Evolutionary conservation across 805 yeast genomes (phyloP), one percentile per base, ranked within the genome.

Genomic region (Kurtzmaniella cleridarum): DNA sequence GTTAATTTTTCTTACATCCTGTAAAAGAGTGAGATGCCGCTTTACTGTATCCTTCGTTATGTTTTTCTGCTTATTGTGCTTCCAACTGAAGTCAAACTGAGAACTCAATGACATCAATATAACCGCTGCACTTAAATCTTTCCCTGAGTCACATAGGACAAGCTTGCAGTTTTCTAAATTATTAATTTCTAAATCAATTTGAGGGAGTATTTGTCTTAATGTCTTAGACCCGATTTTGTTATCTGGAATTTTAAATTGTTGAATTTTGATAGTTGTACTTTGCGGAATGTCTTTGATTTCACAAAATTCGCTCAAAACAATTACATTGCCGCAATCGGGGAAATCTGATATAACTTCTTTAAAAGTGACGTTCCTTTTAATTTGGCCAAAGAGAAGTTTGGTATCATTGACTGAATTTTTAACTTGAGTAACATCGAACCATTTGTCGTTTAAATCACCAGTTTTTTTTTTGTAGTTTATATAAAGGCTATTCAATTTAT

Each of bases 171-270:
- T 5, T 20, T 20, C 24, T 20, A 71, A 48, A 3, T 60, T 59
- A 17, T 43, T 41, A 1, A 37, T 40, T 1, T 35, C 24, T 2
- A 35, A 23, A 1, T 43, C 38, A 1, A 34, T 39, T 1, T 51
- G 11, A 27, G 56, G 10, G 1, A 86, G 57, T 6, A 59, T 38
- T 0, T 49, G 54, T 27, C 93, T 61, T 12, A 87, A 62, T 27
- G 65, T 66, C 45, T 80, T 81, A 1, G 91, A 74, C 0, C 93
- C 87, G 41, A 76, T 79, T 50, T 88, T 87, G 4, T 72, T 68
- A 20, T 59, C 49, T 13, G 54, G 56, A 2, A 66, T 38, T 13
- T 48, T 36, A 30, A 49, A 51, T 1, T 49, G 49, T 11, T 41
- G 34, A 2, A 53, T 32, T 28, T 27, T 24, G 13, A 43, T 33